Conservation (phyloP, 129 eudicot species). For the Sambucus nigra region DNA sequence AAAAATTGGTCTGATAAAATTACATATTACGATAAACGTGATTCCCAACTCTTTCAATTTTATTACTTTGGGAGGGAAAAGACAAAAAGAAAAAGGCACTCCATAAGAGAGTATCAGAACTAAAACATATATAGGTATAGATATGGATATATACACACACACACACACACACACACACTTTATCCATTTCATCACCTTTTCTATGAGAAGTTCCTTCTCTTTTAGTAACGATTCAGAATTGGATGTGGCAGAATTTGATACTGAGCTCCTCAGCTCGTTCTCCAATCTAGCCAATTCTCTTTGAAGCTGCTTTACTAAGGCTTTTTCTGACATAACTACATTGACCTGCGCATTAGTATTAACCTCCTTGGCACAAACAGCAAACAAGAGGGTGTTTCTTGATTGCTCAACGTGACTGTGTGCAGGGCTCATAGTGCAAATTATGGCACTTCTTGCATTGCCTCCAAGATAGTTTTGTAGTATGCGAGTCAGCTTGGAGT, state of each 20-base stretch:
- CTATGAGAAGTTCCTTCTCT: conserved; percentile 57
- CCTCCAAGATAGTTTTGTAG: conserved; percentile 90
- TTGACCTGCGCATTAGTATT: conserved; percentile 76
- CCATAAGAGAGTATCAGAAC: too few species aligned
- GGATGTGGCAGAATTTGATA: conserved; percentile 20
- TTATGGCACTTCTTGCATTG: conserved; percentile 78
- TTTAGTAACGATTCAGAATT: conserved; percentile 28
- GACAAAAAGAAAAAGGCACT: too few species aligned
- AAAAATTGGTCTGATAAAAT: too few species aligned
- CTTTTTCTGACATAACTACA: conserved; percentile 79
- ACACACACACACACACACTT: too few species aligned
- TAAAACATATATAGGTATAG: too few species aligned
- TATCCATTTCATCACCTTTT: conserved; percentile 38
- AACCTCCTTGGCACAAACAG: conserved; percentile 81
- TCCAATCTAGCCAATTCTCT: conserved; percentile 58
- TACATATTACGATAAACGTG: too few species aligned
- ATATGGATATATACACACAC: too few species aligned
- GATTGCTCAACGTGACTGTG: conserved; percentile 86
- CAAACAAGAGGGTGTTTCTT: conserved; percentile 79
- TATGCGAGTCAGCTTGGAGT: conserved; percentile 93
- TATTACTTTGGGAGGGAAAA: too few species aligned
- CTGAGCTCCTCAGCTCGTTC: conserved; percentile 37
- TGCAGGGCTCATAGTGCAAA: conserved; percentile 88
- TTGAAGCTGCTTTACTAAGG: conserved; percentile 65
- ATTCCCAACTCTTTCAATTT: not conserved